phyloP scores from a whole-genome alignment of 352 stramenopile species.

The Globisporangium alternatum region DNA sequence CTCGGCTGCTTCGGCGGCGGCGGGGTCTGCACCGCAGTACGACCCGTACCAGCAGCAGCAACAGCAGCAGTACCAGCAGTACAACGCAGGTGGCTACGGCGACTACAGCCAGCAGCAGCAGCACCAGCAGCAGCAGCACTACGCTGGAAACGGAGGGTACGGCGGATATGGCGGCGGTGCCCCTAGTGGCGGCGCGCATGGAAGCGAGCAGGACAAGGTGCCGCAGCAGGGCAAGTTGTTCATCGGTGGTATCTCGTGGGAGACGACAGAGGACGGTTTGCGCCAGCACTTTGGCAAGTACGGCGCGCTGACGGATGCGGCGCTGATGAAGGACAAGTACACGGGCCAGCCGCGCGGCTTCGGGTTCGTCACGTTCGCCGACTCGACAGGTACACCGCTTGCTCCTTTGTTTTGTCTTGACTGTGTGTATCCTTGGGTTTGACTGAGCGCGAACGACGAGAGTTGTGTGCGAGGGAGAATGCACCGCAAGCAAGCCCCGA shows the following conservation, averaged over 20 bases:
- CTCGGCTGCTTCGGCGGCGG: not conserved
- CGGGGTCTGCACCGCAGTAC: constrained; percentile 14
- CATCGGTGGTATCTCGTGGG: constrained; percentile 89
- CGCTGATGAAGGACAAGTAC: constrained; percentile 93
- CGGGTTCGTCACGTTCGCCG: constrained; percentile 93
- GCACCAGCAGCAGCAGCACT: constrained; percentile 7
- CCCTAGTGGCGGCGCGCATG: not conserved
- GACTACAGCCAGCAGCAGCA: constrained; percentile 21
- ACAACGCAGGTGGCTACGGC: constrained; percentile 30
- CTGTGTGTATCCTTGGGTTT: not conserved
- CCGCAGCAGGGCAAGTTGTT: constrained; percentile 85
- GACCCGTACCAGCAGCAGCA: constrained; percentile 45
- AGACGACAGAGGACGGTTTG: constrained; percentile 92
- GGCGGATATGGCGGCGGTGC: constrained; percentile 12
- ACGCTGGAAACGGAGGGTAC: constrained; percentile 14
- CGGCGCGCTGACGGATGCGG: constrained; percentile 80
- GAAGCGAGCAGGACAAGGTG: constrained; percentile 11
- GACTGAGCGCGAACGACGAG: not conserved
- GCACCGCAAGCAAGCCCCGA: not conserved
- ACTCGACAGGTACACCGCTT: constrained; percentile 63
- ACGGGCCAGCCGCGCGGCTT: constrained; percentile 90
- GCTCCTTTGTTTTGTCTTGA: constrained; percentile 4
- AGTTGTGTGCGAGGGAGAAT: not conserved
- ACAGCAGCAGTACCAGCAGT: constrained; percentile 24
- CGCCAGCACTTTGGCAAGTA: constrained; percentile 89